Percentiles rank a stretch among this genome's conserved stretches.
These are phyloP conservation scores for Cinnamomum chago DNA, from an alignment of 164 flowering plant genomes.

Conservation along the genomic window DNA sequence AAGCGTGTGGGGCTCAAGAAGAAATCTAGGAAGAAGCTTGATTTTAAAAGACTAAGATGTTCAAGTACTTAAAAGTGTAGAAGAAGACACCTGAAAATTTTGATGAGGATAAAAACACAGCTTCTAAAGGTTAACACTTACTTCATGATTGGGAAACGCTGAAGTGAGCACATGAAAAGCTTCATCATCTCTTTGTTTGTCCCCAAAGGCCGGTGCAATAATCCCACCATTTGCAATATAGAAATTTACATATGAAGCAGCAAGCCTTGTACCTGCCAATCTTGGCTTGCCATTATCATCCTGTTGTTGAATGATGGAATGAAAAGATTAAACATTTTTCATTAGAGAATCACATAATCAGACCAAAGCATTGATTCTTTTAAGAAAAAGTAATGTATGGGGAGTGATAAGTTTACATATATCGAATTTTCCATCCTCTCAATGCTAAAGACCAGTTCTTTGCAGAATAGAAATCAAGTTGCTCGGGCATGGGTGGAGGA, in stretches of 20 bases:
- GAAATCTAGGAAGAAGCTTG: background rate
- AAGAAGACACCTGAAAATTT: background rate
- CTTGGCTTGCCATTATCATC: conserved; percentile 70
- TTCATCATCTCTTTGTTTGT: conserved; percentile 76
- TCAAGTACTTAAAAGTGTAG: background rate
- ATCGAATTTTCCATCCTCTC: background rate
- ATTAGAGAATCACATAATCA: background rate
- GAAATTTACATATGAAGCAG: conserved; percentile 92
- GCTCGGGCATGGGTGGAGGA: no score
- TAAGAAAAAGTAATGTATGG: background rate
- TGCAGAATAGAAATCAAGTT: background rate
- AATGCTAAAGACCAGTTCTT: background rate
- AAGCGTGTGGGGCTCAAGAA: background rate
- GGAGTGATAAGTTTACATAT: background rate
- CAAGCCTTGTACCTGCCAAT: conserved; percentile 68
- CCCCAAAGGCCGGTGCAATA: conserved; percentile 85
- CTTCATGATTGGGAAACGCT: conserved; percentile 71
- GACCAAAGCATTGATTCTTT: no score
- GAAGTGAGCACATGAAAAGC: conserved; percentile 64
- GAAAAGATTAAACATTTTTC: background rate
- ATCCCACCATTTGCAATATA: conserved; percentile 88
- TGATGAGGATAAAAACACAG: background rate
- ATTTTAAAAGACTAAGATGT: background rate
- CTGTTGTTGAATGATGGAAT: conserved; percentile 25
- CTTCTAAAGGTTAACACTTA: conserved; percentile 24